phyloP scores from a whole-genome alignment of 345 rosid species.

The Euclidium syriacum region DNA sequence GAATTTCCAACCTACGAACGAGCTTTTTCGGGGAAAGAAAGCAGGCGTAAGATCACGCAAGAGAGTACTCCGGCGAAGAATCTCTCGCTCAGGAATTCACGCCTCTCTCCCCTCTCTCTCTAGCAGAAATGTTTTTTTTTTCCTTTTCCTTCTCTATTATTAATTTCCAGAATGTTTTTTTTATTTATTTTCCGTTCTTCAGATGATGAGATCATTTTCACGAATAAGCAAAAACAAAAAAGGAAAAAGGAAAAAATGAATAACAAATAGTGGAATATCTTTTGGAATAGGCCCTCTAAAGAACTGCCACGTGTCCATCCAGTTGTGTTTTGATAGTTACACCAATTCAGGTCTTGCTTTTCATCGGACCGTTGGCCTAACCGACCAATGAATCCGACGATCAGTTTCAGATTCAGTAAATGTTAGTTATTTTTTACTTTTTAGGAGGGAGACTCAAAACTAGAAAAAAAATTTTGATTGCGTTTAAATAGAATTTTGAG shows the following conservation, averaged over 20 bases:
- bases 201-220: not conserved
- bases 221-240: not conserved
- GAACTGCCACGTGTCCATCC: conserved; percentile 23
- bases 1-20: not conserved
- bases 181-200: not conserved
- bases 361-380: conserved; percentile 25
- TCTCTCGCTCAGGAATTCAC: conserved; percentile 30
- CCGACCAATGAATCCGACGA: conserved; percentile 35
- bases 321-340: not conserved
- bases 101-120: conserved; percentile 14
- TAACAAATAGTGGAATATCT: not conserved
- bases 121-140: not conserved
- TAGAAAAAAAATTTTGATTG: too few species aligned
- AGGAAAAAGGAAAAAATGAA: not conserved
- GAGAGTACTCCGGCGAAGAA: conserved; percentile 38
- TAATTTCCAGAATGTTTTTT: not conserved
- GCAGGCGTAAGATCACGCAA: conserved; percentile 26
- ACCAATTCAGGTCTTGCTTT: conserved; percentile 2
- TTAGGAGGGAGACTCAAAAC: too few species aligned
- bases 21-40: conserved; percentile 22
- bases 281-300: conserved; percentile 17
- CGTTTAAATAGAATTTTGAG: too few species aligned
- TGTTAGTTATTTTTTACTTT: conserved; percentile 1
- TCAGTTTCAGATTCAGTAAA: not conserved
- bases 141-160: conserved; percentile 20